A percentile compares a stretch with the other conserved stretches of the same genome.
Evolutionary conservation across 345 rosid genomes (phyloP).

Genomic region (Geranium rotundifolium): DNA sequence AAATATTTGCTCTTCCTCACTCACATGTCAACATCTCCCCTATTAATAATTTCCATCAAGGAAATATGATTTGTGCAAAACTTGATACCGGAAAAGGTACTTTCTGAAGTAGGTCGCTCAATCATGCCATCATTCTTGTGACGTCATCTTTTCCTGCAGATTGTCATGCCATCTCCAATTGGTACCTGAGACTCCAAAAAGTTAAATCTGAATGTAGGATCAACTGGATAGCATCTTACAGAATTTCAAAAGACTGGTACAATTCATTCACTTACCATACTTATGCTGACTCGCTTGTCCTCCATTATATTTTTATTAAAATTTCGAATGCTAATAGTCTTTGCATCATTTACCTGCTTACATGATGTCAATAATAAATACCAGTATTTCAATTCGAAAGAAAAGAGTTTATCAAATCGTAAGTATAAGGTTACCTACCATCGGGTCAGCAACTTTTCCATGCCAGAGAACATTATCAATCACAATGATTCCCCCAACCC

Average conservation of each 20-base stretch:
- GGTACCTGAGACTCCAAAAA: conserved; percentile 46
- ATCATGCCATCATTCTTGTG: no score
- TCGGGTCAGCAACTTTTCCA: conserved; percentile 77
- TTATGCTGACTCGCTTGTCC: conserved; percentile 64
- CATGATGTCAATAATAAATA: conserved; percentile 5
- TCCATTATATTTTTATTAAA: conserved; percentile 59
- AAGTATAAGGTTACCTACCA: conserved; percentile 47
- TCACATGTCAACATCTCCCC: no score
- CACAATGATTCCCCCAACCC: conserved; percentile 73
- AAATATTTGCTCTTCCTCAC: no score
- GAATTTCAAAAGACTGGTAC: background rate
- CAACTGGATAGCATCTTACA: background rate
- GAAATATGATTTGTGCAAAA: no score
- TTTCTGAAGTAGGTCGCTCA: no score
- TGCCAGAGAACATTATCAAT: conserved; percentile 96
- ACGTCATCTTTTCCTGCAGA: conserved; percentile 58
- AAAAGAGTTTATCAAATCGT: background rate
- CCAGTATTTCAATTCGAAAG: background rate
- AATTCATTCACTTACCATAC: conserved; percentile 45
- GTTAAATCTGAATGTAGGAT: background rate
- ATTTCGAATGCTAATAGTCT: conserved; percentile 59
- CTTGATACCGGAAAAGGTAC: no score
- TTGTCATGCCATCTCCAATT: conserved; percentile 82
- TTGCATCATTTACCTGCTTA: conserved; percentile 62
- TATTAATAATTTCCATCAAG: no score